Percentiles rank a stretch among this genome's conserved stretches.
These are phyloP conservation scores for Candida labiduridarum DNA, from an alignment of 1,139 yeast genomes.

Conservation along the genomic window DNA sequence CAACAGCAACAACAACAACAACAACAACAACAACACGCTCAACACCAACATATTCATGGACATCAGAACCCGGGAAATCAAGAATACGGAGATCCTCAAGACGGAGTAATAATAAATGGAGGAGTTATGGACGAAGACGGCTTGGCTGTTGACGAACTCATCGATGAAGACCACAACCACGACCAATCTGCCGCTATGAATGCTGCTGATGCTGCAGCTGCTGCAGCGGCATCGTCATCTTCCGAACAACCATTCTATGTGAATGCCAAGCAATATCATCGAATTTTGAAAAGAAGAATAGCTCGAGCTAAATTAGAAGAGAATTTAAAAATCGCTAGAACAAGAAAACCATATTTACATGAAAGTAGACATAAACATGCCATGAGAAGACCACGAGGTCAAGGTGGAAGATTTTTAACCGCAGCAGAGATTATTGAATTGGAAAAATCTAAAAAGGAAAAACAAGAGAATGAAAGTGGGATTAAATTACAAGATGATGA, in stretches of 20 bases:
- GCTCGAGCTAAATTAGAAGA: conserved; percentile 96
- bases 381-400: conserved; percentile 98
- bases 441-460: conserved; percentile 58
- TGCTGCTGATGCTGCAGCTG: neutral
- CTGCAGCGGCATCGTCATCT: conserved; percentile 11
- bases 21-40: conserved; percentile 11
- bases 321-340: conserved; percentile 80
- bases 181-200: too few species aligned
- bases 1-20: conserved; percentile 11
- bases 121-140: neutral
- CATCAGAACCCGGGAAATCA: conserved; percentile 4
- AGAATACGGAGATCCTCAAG: conserved; percentile 15
- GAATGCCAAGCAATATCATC: conserved; percentile 95
- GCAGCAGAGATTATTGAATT: conserved; percentile 95
- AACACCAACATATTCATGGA: neutral
- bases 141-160: too few species aligned
- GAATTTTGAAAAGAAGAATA: conserved; percentile 87
- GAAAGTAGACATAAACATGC: conserved; percentile 99
- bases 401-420: conserved; percentile 94
- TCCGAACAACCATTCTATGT: conserved; percentile 93
- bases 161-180: too few species aligned
- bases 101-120: neutral
- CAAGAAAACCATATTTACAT: conserved; percentile 91
- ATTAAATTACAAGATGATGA: neutral
- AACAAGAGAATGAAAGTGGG: conserved; percentile 34